Evolutionary conservation across 139 green algal species (phyloP), one percentile per base, ranked within the genome.

Genomic region (Edaphochlamys debaryana): DNA sequence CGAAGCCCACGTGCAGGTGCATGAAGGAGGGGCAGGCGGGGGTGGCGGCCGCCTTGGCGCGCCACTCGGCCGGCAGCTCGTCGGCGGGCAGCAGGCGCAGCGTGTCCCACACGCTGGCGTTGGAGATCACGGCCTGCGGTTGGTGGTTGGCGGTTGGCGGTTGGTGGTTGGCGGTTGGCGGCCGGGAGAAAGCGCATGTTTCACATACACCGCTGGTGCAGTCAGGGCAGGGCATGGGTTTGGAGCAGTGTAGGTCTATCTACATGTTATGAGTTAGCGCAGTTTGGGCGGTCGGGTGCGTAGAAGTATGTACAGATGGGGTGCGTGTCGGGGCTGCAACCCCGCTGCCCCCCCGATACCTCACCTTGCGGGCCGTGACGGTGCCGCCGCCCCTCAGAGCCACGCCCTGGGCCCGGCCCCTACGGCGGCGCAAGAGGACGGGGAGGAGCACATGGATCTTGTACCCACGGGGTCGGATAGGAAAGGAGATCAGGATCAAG

Each of bases 1-100:
- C 95, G 80, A 98, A 96, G 29, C 93, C 97, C 7, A 98, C n/a
- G 85, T 99, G 96, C 4, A 99, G 88, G 90, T 99, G 97, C 94
- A 99, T 98, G 92, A 99, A 99, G 74, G 89, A 96, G 30, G 89
- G 86, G 82, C 92, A 96, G 48, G 93, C 67, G 19, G 95, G 94
- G 0, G 90, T 98, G 2, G 81, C 83, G 8, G 54, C 69, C 34
- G 74, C 73, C 54, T 76, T 84, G 37, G 64, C 78, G 62, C 77
- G 87, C 86, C 89, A 94, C 54, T 63, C 40, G 30, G 86, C 70
- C 0, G 90, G 93, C 74, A 95, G 75, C 0, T 73, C 67, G 5
- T 83, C 89, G 0, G 75, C 36, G 0, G 94, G 93, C 72, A 99
- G 80, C 71, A 99, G 90, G n/a, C 78, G 79, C 34, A 95, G 76